Percentiles rank a stretch among this genome's conserved stretches.
Conservation (phyloP, 1,139 yeast genomes). For the Geotrichum phurueaensis region DNA sequence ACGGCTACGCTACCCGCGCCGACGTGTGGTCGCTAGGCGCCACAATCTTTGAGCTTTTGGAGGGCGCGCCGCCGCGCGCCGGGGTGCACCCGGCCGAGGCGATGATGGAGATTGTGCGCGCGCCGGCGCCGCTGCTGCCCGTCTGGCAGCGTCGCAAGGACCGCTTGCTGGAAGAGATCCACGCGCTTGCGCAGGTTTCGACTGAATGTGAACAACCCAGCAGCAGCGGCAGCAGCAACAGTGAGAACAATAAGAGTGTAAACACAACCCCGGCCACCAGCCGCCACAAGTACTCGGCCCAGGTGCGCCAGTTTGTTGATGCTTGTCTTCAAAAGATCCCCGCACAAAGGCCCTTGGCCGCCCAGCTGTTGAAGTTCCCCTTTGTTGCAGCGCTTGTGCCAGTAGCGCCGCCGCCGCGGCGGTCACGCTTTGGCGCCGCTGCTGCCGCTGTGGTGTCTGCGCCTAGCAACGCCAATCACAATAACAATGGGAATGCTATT, state of each 20-base stretch:
- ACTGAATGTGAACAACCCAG: background rate
- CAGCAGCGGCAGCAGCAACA: background rate
- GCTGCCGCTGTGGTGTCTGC: background rate
- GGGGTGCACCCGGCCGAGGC: conserved; percentile 67
- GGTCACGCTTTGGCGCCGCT: background rate
- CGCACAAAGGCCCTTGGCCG: conserved; percentile 36
- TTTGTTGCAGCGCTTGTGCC: background rate
- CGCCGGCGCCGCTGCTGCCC: conserved; percentile 57
- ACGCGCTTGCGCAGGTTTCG: conserved; percentile 3
- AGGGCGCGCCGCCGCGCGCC: conserved; percentile 71
- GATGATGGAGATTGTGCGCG: conserved; percentile 62
- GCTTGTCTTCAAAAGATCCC: conserved; percentile 59
- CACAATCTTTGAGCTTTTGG: conserved; percentile 83
- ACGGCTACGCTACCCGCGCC: conserved; percentile 76
- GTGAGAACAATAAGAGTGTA: background rate
- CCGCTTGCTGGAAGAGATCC: conserved; percentile 1
- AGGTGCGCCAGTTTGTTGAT: conserved; percentile 54
- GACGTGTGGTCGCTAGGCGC: conserved; percentile 90
- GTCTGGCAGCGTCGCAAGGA: conserved; percentile 27
- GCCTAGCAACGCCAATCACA: conserved; percentile 1
- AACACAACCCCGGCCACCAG: background rate
- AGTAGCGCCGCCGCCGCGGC: background rate
- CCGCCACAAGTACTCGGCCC: conserved; percentile 40
- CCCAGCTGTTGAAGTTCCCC: conserved; percentile 20
- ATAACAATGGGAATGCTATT: too few species aligned